A percentile compares a stretch with the other conserved stretches of the same genome.
Evolutionary conservation across 1,284 basidiomycete genomes (phyloP).

Genomic region (Irpex sp.): DNA sequence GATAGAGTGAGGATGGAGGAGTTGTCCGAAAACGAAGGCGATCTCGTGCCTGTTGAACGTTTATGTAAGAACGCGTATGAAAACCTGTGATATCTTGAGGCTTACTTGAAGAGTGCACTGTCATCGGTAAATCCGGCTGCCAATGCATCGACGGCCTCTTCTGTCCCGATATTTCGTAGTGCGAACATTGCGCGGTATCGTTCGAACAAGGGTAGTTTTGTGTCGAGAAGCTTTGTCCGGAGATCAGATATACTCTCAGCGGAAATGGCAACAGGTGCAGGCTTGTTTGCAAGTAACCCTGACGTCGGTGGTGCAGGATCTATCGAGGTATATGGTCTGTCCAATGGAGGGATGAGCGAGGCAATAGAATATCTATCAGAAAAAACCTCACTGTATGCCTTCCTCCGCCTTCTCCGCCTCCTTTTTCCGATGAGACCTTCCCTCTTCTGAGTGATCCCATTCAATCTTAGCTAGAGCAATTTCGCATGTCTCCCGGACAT

Average conservation of each 20-base stretch:
- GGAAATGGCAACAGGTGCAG: slow-evolving; percentile 45
- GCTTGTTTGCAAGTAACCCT: slow-evolving; percentile 48
- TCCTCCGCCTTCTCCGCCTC: slow-evolving; percentile 27
- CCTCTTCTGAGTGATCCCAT: slow-evolving; percentile 85
- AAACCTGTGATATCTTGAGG: slow-evolving; percentile 10
- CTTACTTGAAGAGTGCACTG: slow-evolving; percentile 89
- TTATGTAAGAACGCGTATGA: too few relatives aligned
- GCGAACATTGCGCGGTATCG: slow-evolving; percentile 99
- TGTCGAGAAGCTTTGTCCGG: slow-evolving; percentile 66
- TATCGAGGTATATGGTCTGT: slow-evolving; percentile 79
- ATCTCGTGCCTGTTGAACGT: slow-evolving; percentile 80
- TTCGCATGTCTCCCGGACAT: slow-evolving; percentile 96
- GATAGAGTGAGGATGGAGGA: slow-evolving; percentile 87
- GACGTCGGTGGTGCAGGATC: slow-evolving; percentile 91
- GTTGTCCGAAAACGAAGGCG: slow-evolving; percentile 97
- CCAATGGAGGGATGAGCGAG: background rate
- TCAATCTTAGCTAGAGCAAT: slow-evolving; percentile 95
- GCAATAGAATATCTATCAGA: background rate
- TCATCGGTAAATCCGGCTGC: slow-evolving; percentile 86
- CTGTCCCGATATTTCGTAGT: slow-evolving; percentile 84
- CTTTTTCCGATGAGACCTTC: slow-evolving; percentile 36
- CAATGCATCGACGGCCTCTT: slow-evolving; percentile 84
- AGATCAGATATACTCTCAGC: slow-evolving; percentile 55
- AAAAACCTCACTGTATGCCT: slow-evolving; percentile 27
- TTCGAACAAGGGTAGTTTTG: slow-evolving; percentile 77